phyloP scores from a whole-genome alignment of 2,329 filamentous ascomycete species.

The Teratosphaeria gauchensis region DNA sequence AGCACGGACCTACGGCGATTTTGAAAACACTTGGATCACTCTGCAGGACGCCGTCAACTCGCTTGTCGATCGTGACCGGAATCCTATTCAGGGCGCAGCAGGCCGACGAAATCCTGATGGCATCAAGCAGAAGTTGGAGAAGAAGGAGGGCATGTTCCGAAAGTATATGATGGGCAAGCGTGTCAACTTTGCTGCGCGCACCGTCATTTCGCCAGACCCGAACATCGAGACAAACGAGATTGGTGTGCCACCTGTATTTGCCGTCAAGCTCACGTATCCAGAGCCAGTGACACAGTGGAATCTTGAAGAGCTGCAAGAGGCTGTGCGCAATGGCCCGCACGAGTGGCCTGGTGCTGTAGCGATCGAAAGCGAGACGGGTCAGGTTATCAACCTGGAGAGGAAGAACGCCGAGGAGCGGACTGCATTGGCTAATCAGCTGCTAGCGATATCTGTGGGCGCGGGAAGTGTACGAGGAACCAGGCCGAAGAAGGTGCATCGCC shows the following conservation, averaged over 20 bases:
- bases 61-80: conserved; percentile 83
- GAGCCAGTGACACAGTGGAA: conserved; percentile 97
- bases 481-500: conserved; percentile 94
- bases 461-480: conserved; percentile 63
- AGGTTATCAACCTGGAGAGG: conserved; percentile 75
- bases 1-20: conserved; percentile 58
- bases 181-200: conserved; percentile 94
- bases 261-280: conserved; percentile 88
- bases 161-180: conserved; percentile 99
- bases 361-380: conserved; percentile 91
- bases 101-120: conserved; percentile 77
- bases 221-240: conserved; percentile 99
- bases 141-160: conserved; percentile 95
- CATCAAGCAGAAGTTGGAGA: conserved; percentile 95
- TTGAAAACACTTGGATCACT: conserved; percentile 72
- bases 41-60: conserved; percentile 87
- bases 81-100: conserved; percentile 68
- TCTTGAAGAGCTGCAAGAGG: conserved; percentile 89
- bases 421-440: conserved; percentile 82
- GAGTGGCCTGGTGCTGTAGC: conserved; percentile 91
- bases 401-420: conserved; percentile 83
- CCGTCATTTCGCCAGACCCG: conserved; percentile 95
- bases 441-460: conserved; percentile 56
- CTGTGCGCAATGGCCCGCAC: conserved; percentile 86
- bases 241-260: conserved; percentile 95